Conservation (phyloP, 2,329 filamentous ascomycete species). For the Paraconiothyrium brasiliense region DNA sequence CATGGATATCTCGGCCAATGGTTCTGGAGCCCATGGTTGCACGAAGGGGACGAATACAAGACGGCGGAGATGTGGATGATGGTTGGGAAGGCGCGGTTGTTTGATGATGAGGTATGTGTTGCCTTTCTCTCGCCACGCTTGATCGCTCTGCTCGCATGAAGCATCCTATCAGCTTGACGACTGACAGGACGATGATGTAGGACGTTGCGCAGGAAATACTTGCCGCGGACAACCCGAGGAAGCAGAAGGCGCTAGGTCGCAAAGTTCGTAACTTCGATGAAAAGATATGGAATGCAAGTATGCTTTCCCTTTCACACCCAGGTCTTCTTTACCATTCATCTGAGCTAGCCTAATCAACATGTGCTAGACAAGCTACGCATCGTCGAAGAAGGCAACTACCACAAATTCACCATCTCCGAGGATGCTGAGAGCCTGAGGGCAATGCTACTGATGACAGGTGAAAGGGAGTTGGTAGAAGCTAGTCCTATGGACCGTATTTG, state of each 20-base stretch:
- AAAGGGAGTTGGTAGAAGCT: conserved; percentile 65
- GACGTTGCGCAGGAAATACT: conserved; percentile 61
- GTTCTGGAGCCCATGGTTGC: conserved; percentile 62
- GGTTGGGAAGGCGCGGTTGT: conserved; percentile 56
- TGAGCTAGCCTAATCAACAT: background rate
- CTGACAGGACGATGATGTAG: conserved; percentile 20
- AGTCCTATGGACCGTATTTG: conserved; percentile 68
- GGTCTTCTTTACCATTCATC: no score
- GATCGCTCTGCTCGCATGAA: no score
- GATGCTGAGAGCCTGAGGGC: conserved; percentile 56
- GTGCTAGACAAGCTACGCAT: conserved; percentile 60
- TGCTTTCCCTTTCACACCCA: conserved; percentile 10
- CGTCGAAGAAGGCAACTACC: conserved; percentile 66
- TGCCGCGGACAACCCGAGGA: conserved; percentile 54
- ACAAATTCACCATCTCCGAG: conserved; percentile 65
- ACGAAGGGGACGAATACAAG: conserved; percentile 44
- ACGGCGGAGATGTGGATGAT: conserved; percentile 61
- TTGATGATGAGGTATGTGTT: conserved; percentile 46
- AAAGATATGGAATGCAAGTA: conserved; percentile 59
- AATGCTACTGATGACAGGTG: conserved; percentile 66
- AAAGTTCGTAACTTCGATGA: conserved; percentile 63
- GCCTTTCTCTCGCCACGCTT: background rate
- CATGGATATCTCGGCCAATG: conserved; percentile 71
- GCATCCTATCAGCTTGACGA: no score
- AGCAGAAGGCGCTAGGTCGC: conserved; percentile 65